These are phyloP conservation scores for Sclerotinia sclerotiorum DNA, from an alignment of 2,329 filamentous ascomycete genomes.

Conservation along the genomic window DNA sequence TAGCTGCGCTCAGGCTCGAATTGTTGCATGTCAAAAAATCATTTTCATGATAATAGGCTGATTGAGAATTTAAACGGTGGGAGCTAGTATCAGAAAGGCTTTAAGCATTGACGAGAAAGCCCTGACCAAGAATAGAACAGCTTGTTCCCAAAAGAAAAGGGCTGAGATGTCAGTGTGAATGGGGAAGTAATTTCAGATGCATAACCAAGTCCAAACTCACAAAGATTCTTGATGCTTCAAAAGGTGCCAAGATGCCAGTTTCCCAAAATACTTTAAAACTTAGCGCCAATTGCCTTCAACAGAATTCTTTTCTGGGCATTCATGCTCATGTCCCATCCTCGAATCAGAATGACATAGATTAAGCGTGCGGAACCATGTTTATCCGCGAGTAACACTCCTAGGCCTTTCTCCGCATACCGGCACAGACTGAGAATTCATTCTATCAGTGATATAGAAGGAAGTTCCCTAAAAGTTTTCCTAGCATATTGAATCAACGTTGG, in stretches of 20 bases:
- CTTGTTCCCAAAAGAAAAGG: not conserved
- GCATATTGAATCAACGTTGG: not conserved
- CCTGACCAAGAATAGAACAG: not conserved
- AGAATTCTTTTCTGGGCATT: not conserved
- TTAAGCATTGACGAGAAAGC: not conserved
- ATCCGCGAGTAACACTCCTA: not conserved
- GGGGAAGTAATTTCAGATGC: not conserved
- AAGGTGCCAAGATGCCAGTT: not conserved
- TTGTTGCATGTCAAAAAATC: not conserved
- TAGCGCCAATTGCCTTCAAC: not conserved
- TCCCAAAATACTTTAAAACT: not conserved
- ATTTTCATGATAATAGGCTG: not conserved
- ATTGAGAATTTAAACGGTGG: not conserved
- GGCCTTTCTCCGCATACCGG: not conserved
- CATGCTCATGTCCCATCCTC: not conserved
- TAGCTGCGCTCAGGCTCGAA: not conserved
- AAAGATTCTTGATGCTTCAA: not conserved
- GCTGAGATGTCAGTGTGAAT: conserved; percentile 11
- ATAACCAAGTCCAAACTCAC: not conserved
- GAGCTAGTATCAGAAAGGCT: conserved; percentile 1
- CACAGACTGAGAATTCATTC: too few relatives aligned
- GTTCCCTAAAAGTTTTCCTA: not conserved
- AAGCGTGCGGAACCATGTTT: not conserved
- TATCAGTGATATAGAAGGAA: not conserved
- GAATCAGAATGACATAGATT: not conserved